Conservation (phyloP, 768 basidiomycete genomes). For the Pleurotus eryngii region DNA sequence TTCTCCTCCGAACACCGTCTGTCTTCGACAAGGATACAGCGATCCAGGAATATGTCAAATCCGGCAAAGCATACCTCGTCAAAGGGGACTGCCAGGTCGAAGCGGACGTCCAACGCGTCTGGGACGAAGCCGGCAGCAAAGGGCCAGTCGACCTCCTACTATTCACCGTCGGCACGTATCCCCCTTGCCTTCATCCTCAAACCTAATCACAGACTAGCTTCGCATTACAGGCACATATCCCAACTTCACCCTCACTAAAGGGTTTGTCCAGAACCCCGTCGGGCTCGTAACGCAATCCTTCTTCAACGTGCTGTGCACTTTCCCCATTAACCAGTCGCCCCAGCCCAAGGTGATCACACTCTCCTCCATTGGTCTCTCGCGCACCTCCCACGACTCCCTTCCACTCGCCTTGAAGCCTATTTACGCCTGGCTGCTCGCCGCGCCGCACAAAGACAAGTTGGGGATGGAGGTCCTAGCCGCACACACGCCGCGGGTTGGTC, state of each 20-base stretch:
- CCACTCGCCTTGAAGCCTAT: constrained; percentile 48
- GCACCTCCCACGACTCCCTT: constrained; percentile 37
- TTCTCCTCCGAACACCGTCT: constrained; percentile 50
- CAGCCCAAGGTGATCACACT: constrained; percentile 52
- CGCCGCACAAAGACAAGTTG: constrained; percentile 59
- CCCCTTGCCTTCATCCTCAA: background rate
- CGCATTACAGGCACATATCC: too few species aligned
- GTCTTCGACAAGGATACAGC: constrained; percentile 51
- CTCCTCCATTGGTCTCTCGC: constrained; percentile 51
- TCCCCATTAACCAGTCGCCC: constrained; percentile 34
- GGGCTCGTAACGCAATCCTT: constrained; percentile 60
- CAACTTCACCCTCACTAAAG: constrained; percentile 42
- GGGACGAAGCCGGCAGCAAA: constrained; percentile 34
- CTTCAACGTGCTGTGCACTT: constrained; percentile 51
- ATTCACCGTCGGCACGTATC: constrained; percentile 56
- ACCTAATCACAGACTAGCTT: too few species aligned
- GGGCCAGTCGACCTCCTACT: constrained; percentile 50
- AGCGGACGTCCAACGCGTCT: constrained; percentile 49
- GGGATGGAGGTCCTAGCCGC: constrained; percentile 51
- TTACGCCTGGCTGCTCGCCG: constrained; percentile 40
- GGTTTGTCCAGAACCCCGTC: constrained; percentile 43
- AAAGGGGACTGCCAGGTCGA: constrained; percentile 59
- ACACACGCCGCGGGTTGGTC: constrained; percentile 45
- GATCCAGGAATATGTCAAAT: constrained; percentile 48
- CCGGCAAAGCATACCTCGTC: constrained; percentile 50